phyloP scores from a whole-genome alignment of 352 stramenopile species.

The Halophytophthora polymorphica region DNA sequence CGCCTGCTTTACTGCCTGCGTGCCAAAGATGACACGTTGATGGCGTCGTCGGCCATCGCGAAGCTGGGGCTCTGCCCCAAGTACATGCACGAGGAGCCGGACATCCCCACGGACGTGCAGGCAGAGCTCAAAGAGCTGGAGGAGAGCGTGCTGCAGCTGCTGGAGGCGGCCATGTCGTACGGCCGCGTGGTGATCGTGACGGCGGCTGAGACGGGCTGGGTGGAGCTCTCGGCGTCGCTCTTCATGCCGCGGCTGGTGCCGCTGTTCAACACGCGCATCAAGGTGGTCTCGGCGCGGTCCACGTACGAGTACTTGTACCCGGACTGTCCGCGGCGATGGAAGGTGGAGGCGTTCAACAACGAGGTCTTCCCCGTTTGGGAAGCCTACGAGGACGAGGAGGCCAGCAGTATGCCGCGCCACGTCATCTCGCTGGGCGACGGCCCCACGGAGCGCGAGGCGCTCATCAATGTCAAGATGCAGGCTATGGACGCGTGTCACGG shows the following conservation, averaged over 20 bases:
- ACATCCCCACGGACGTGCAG: conserved; percentile 70
- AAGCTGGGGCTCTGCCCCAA: conserved; percentile 80
- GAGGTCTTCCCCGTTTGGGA: conserved; percentile 81
- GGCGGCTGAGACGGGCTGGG: conserved; percentile 87
- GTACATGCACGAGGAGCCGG: conserved; percentile 82
- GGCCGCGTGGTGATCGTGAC: conserved; percentile 88
- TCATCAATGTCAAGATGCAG: conserved; percentile 87
- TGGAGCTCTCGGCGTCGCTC: conserved; percentile 82
- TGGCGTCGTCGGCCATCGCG: conserved; percentile 78
- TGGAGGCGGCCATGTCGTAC: conserved; percentile 67
- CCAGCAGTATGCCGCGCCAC: conserved; percentile 52
- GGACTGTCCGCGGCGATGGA: conserved; percentile 82
- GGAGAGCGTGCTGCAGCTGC: conserved; percentile 65
- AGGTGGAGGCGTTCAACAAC: conserved; percentile 87
- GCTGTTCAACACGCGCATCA: conserved; percentile 80
- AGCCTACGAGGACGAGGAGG: conserved; percentile 52
- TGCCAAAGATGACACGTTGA: conserved; percentile 70
- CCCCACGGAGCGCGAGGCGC: conserved; percentile 75
- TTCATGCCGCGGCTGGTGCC: conserved; percentile 84
- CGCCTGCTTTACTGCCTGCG: background rate
- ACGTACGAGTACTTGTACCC: conserved; percentile 89
- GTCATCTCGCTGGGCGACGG: conserved; percentile 83
- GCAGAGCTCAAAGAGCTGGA: conserved; percentile 75
- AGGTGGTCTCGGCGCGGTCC: conserved; percentile 87
- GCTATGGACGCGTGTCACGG: conserved; percentile 74